Conservation (phyloP, 148 eudicot species). For the Silene uniflora region DNA sequence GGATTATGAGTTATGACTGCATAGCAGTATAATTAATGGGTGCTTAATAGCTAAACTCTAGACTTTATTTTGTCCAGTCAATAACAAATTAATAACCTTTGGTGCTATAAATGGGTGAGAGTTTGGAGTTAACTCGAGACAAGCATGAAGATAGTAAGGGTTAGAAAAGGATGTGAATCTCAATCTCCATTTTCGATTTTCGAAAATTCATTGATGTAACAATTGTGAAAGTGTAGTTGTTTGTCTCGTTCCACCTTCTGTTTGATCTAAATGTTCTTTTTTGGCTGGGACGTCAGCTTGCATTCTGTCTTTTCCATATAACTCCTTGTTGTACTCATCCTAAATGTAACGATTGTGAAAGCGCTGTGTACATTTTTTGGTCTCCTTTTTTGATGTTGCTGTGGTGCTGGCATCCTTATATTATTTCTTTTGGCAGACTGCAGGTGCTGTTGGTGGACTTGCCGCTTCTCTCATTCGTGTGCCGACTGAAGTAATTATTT, state of each 20-base stretch:
- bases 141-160: not conserved
- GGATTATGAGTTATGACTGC: not conserved
- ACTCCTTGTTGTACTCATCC: not conserved
- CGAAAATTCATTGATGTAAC: not conserved
- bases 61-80: not conserved
- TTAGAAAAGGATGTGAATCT: not conserved
- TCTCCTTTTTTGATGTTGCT: too few relatives aligned
- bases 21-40: not conserved
- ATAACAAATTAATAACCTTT: not conserved
- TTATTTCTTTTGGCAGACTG: constrained; percentile 53
- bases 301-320: not conserved
- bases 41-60: not conserved
- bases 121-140: not conserved
- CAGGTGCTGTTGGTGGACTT: constrained; percentile 87
- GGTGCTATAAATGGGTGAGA: not conserved
- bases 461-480: constrained; percentile 95
- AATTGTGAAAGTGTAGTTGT: not conserved
- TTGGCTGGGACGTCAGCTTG: not conserved
- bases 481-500: constrained; percentile 74
- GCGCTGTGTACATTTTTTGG: not conserved
- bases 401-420: not conserved
- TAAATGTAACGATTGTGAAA: too few relatives aligned
- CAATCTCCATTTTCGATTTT: not conserved
- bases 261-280: too few relatives aligned
- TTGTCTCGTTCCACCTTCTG: too few relatives aligned